These are phyloP conservation scores for Phytophthora chlamydospora DNA, from an alignment of 352 stramenopile genomes.

Conservation along the genomic window DNA sequence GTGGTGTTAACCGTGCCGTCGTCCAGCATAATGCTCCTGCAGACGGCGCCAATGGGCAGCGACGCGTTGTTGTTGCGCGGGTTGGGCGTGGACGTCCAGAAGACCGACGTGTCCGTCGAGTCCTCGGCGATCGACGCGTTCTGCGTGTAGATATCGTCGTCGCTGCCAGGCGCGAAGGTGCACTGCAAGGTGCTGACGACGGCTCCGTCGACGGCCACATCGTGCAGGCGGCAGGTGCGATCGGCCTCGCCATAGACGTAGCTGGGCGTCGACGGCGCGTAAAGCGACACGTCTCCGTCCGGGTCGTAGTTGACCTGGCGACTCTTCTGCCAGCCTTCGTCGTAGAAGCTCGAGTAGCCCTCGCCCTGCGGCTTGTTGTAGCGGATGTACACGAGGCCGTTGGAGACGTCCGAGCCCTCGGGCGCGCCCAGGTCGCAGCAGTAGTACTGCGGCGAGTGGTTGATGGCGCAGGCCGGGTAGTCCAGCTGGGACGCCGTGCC, in stretches of 20 bases:
- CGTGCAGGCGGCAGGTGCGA: conserved; percentile 55
- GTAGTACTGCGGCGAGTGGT: conserved; percentile 58
- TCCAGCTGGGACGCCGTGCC: conserved; percentile 58
- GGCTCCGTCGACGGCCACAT: conserved; percentile 31
- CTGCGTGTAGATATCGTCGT: conserved; percentile 49
- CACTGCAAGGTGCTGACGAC: conserved; percentile 53
- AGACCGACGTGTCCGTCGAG: conserved; percentile 52
- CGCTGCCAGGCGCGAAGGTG: conserved; percentile 35
- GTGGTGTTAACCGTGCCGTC: conserved; percentile 39
- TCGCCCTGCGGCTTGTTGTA: conserved; percentile 61
- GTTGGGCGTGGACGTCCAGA: conserved; percentile 59
- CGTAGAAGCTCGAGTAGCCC: conserved; percentile 58
- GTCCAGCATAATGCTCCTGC: conserved; percentile 51
- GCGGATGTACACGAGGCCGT: conserved; percentile 57
- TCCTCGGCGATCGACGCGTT: conserved; percentile 63
- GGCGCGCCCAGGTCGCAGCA: conserved; percentile 57
- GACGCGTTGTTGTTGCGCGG: conserved; percentile 76
- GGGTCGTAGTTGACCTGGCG: conserved; percentile 71
- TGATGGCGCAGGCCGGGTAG: conserved; percentile 66
- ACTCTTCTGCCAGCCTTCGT: conserved; percentile 69
- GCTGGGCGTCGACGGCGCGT: conserved; percentile 55
- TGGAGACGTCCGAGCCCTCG: conserved; percentile 35
- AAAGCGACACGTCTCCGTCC: conserved; percentile 58
- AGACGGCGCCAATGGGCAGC: conserved; percentile 62
- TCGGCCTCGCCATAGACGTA: conserved; percentile 60